phyloP scores from a whole-genome alignment of 225 moss, liverwort and hornwort genomes.

The Straminergon stramineum region DNA sequence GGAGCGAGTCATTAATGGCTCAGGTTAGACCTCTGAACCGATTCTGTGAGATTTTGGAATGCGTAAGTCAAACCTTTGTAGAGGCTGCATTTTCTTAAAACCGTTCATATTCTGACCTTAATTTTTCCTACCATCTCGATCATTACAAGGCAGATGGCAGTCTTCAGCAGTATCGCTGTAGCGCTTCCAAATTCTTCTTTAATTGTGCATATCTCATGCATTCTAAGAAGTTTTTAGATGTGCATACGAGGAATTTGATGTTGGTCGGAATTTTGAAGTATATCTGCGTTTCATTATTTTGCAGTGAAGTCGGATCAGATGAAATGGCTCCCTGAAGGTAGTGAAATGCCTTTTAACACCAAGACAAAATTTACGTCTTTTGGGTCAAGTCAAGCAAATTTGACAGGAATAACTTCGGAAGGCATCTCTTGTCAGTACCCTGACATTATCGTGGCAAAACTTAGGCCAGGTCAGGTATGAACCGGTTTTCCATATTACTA shows the following conservation, averaged over 20 bases:
- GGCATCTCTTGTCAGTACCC: constrained; percentile 71
- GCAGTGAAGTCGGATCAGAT: constrained; percentile 84
- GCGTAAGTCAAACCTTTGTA: not conserved
- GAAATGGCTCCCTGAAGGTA: constrained; percentile 87
- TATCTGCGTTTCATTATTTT: not conserved
- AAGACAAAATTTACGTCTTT: constrained; percentile 80
- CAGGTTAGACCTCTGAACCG: constrained; percentile 36
- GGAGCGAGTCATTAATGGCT: constrained; percentile 59
- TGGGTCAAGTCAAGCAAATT: constrained; percentile 60
- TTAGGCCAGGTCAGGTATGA: constrained; percentile 95
- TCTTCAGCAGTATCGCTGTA: not conserved
- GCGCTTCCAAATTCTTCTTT: not conserved
- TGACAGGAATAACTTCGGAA: constrained; percentile 41
- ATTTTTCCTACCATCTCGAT: not conserved
- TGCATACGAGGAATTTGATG: not conserved
- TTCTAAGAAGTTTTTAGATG: not conserved
- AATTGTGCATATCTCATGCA: not conserved
- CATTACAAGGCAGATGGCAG: not conserved
- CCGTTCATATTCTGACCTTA: not conserved
- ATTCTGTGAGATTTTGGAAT: not conserved
- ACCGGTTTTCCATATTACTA: not conserved
- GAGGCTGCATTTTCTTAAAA: not conserved
- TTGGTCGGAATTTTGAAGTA: not conserved
- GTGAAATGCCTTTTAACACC: constrained; percentile 95
- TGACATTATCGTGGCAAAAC: constrained; percentile 87